Percentiles rank a stretch among this genome's conserved stretches.
Evolutionary conservation across 1,284 basidiomycete genomes (phyloP).

Genomic region (Clitocybe nebularis): DNA sequence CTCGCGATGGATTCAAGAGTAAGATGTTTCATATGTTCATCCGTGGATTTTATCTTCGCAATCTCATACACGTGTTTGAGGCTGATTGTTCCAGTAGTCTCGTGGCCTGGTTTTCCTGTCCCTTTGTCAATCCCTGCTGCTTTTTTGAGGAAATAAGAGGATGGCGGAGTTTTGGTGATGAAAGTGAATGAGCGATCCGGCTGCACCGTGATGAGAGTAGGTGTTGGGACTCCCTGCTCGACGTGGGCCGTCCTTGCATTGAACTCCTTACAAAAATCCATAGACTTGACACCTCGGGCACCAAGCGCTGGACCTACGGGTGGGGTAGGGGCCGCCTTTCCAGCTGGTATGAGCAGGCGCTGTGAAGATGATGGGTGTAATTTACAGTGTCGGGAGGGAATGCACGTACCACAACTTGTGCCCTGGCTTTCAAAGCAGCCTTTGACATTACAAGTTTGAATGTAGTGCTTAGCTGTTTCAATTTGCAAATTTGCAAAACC

Average conservation of each 20-base stretch:
- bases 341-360: constrained; percentile 89
- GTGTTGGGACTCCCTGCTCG: constrained; percentile 83
- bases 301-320: constrained; percentile 97
- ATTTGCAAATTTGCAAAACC: too few species aligned
- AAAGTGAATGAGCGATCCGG: constrained; percentile 97
- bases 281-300: constrained; percentile 97
- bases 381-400: constrained; percentile 1
- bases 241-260: constrained; percentile 89
- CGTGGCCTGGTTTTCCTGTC: constrained; percentile 75
- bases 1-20: constrained; percentile 84
- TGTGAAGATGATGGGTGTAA: constrained; percentile 25
- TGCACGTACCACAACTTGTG: constrained; percentile 60
- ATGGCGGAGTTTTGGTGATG: constrained; percentile 87
- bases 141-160: constrained; percentile 90
- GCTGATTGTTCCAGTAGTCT: constrained; percentile 76
- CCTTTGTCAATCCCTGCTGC: constrained; percentile 91
- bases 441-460: too few species aligned
- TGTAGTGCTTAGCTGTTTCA: too few species aligned
- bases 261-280: constrained; percentile 99
- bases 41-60: constrained; percentile 92
- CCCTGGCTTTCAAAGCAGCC: constrained; percentile 45
- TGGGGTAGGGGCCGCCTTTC: constrained; percentile 94
- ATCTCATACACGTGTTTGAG: constrained; percentile 99
- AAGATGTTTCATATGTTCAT: constrained; percentile 83
- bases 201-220: constrained; percentile 88